phyloP scores from a whole-genome alignment of 2,329 filamentous ascomycete genomes.

The Raffaelea ambrosiae region DNA sequence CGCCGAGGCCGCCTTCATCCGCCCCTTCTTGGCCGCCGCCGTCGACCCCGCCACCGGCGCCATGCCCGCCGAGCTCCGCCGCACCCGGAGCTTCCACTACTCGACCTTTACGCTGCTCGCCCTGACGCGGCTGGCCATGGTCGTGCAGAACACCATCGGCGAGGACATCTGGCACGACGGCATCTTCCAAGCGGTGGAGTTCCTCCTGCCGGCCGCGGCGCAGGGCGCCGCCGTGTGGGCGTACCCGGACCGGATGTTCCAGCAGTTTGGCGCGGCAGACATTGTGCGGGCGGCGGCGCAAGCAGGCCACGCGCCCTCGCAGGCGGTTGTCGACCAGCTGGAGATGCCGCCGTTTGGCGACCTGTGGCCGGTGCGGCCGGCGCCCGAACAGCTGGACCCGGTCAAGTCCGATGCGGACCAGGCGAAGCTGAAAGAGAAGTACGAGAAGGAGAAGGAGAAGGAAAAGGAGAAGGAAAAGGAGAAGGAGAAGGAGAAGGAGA shows the following conservation, averaged over 20 bases:
- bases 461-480: too few relatives aligned
- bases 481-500: too few relatives aligned
- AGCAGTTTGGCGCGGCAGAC: constrained; percentile 17
- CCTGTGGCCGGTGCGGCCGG: constrained; percentile 17
- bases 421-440: not conserved
- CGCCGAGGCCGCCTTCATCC: constrained; percentile 1
- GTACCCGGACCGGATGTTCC: constrained; percentile 15
- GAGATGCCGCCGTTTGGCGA: constrained; percentile 17
- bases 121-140: constrained; percentile 11
- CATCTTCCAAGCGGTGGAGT: constrained; percentile 15
- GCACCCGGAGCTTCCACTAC: constrained; percentile 21
- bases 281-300: constrained; percentile 16
- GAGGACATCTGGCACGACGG: constrained; percentile 9
- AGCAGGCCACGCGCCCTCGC: constrained; percentile 14
- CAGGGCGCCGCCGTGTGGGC: constrained; percentile 12
- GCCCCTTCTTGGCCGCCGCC: constrained; percentile 12
- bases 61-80: constrained; percentile 17
- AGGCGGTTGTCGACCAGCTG: constrained; percentile 8
- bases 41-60: constrained; percentile 15
- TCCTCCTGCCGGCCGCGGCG: constrained; percentile 17
- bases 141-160: constrained; percentile 7
- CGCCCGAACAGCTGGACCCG: constrained; percentile 18
- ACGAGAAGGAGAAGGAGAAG: too few relatives aligned
- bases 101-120: constrained; percentile 18
- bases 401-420: constrained; percentile 3